Conservation (phyloP, 176 grass and related monocot species). For the Hyparrhenia diplandra region DNA sequence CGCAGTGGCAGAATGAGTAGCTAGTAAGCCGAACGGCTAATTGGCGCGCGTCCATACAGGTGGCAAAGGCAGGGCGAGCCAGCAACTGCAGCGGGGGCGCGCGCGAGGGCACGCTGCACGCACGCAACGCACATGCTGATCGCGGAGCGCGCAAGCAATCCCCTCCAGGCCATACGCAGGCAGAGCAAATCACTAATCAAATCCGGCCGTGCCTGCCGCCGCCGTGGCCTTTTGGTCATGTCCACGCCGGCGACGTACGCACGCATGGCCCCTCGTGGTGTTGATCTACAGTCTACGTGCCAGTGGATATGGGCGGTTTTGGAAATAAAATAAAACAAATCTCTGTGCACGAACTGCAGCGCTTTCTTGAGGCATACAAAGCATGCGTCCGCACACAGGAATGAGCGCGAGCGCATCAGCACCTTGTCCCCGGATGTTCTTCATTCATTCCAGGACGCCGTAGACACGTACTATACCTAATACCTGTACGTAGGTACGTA, state of each 20-base stretch:
- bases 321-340: background rate
- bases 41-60: too few relatives aligned
- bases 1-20: too few relatives aligned
- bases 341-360: background rate
- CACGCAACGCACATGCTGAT: conserved; percentile 27
- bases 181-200: background rate
- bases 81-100: too few relatives aligned
- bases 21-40: too few relatives aligned
- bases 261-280: background rate
- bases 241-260: background rate
- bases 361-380: background rate
- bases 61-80: too few relatives aligned
- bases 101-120: background rate
- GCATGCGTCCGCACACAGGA: background rate
- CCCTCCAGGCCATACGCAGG: background rate
- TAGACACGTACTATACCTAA: background rate
- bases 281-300: too few relatives aligned
- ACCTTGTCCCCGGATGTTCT: background rate
- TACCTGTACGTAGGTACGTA: background rate
- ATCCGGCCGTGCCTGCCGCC: background rate
- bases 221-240: too few relatives aligned
- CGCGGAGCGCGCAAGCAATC: conserved; percentile 40
- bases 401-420: background rate
- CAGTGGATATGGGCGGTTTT: background rate
- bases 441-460: background rate